A percentile compares a stretch with the other conserved stretches of the same genome.
Evolutionary conservation across 148 eudicot genomes (phyloP).

Genomic region (Camellia japonica): DNA sequence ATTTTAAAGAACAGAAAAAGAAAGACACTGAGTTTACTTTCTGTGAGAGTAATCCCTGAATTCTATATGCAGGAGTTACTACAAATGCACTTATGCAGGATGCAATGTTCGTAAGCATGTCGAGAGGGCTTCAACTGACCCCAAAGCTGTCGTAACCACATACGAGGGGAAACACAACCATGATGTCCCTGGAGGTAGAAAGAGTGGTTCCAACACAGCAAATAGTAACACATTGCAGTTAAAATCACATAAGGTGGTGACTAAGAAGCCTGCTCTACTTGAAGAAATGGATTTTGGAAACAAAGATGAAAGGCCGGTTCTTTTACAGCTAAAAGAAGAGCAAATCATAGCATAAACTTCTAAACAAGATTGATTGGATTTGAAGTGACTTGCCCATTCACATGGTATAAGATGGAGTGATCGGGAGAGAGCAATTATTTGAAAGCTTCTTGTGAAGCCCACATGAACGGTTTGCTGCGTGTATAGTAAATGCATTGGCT

Average conservation of each 20-base stretch:
- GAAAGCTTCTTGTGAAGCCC: not conserved
- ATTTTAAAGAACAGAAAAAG: not conserved
- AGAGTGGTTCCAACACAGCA: conserved; percentile 19
- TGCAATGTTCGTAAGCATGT: conserved; percentile 93
- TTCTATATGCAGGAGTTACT: conserved; percentile 68
- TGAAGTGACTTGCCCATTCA: conserved; percentile 1
- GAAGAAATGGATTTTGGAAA: conserved; percentile 33
- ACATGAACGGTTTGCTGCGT: not conserved
- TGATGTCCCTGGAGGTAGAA: conserved; percentile 56
- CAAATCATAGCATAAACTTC: conserved; percentile 29
- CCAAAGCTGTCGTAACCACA: conserved; percentile 74
- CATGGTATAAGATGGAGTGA: not conserved
- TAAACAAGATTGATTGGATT: not conserved
- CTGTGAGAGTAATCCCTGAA: not conserved
- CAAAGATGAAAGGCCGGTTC: conserved; percentile 37
- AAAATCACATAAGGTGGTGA: conserved; percentile 21
- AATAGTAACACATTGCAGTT: conserved; percentile 6
- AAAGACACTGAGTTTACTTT: not conserved
- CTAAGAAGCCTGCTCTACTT: conserved; percentile 19
- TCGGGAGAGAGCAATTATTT: not conserved
- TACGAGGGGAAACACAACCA: conserved; percentile 92
- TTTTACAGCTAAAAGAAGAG: conserved; percentile 66
- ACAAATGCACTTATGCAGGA: conserved; percentile 71
- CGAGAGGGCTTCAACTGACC: conserved; percentile 74
- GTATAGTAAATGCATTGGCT: not conserved